Base-by-base conservation (phyloP, 208 protist species). In the Strigomonas culicis region DNA sequence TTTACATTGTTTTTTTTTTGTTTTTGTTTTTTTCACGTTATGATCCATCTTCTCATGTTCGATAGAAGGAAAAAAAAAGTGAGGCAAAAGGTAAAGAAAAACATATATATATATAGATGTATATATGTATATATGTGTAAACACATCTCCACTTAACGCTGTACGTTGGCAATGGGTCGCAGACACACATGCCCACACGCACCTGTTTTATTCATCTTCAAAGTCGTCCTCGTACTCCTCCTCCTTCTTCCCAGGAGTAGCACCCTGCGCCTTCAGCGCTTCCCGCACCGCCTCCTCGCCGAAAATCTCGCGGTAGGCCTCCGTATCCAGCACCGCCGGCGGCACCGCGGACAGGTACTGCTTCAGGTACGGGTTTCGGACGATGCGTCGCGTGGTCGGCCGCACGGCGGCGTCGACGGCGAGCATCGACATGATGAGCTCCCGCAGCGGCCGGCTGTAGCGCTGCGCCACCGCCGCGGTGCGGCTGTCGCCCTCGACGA, bases 401-500 rank as follows among this genome's bases (percentile, higher is more conserved):
- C 88, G 82, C 24, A 71, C 74, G 2, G 72, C 66, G 24, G 76
- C 21, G 15, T 84, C 73, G 8, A 75, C 72, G 34, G 81, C 77
- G 21, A 94, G 72, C 53, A 93, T 74, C 24, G 80, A 86, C 41
- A 76, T 65, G 27, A 93, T 77, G 15, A 93, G 63, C n/a, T 84
- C 80, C 17, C 68, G 68, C 24, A 93, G 57, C 39, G 72, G 66
- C 27, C 59, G 64, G 41, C 80, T 86, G 79, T 88, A 90, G 17
- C 49, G 13, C 71, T 65, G 11, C 61, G 53, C 4, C 60, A 66
- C 56, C 62, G 66, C 31, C 52, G 28, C 4, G 63, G 19, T 11
- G 47, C 36, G 1, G 62, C 36, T 22, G 61, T 51, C 10, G 51
- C 36, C 13, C 56, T 51, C n/a, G 50, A 63, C 43, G 70, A 34